Evolutionary conservation across 1,284 basidiomycete species (phyloP).

Genomic region (Cutaneotrichosporon daszewskae): DNA sequence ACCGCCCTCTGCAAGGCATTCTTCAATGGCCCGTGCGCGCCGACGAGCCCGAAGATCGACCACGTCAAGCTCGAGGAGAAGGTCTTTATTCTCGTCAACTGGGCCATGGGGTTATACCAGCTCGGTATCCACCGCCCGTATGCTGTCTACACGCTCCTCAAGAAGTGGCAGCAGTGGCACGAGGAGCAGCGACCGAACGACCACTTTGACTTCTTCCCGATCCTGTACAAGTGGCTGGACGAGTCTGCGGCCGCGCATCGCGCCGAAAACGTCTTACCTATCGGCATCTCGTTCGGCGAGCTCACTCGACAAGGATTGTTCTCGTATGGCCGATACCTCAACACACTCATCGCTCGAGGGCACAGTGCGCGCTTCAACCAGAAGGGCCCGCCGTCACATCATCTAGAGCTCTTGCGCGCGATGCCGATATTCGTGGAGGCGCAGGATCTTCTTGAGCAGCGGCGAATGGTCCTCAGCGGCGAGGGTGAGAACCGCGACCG

Average conservation of each 20-base stretch:
- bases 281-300: constrained; percentile 72
- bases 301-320: constrained; percentile 70
- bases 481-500: constrained; percentile 26
- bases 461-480: constrained; percentile 36
- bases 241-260: constrained; percentile 59
- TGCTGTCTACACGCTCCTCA: constrained; percentile 69
- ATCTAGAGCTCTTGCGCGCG: constrained; percentile 32
- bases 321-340: constrained; percentile 76
- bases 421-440: constrained; percentile 44
- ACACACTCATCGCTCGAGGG: constrained; percentile 74
- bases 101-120: constrained; percentile 77
- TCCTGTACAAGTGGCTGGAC: constrained; percentile 79
- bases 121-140: constrained; percentile 80
- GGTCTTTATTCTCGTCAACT: constrained; percentile 73
- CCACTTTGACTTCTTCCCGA: constrained; percentile 38
- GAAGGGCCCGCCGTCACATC: constrained; percentile 23
- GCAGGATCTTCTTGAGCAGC: constrained; percentile 37
- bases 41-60: constrained; percentile 48
- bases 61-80: constrained; percentile 51
- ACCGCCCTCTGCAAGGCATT: constrained; percentile 54
- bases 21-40: constrained; percentile 51
- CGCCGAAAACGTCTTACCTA: constrained; percentile 55
- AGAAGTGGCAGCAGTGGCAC: constrained; percentile 58
- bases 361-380: constrained; percentile 27
- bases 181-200: constrained; percentile 18